Evolutionary conservation across 2,329 filamentous ascomycete genomes (phyloP).

Genomic region (Fusarium keratoplasticum): DNA sequence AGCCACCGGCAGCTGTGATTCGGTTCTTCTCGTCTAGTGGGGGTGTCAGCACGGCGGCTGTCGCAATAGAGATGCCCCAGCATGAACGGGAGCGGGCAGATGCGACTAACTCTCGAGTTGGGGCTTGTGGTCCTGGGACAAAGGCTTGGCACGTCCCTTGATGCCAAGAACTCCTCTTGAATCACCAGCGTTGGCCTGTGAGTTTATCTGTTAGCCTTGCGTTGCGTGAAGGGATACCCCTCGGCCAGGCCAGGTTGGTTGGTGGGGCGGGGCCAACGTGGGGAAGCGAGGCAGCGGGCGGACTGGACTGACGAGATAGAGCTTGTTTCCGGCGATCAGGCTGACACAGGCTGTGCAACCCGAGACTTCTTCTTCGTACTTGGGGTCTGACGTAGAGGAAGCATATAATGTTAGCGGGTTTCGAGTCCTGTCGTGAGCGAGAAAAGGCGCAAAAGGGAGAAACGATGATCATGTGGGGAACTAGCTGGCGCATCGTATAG

Average conservation of each 20-base stretch:
- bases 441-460: background rate
- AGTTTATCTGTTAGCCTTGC: slow-evolving; percentile 29
- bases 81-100: slow-evolving; percentile 6
- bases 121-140: slow-evolving; percentile 99
- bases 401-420: slow-evolving; percentile 22
- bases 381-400: slow-evolving; percentile 75
- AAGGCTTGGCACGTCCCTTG: slow-evolving; percentile 95
- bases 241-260: slow-evolving; percentile 20
- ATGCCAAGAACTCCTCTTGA: slow-evolving; percentile 95
- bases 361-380: slow-evolving; percentile 97
- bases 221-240: slow-evolving; percentile 18
- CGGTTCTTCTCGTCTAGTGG: slow-evolving; percentile 88
- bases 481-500: slow-evolving; percentile 57
- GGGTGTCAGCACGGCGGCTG: slow-evolving; percentile 30
- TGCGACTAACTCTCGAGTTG: slow-evolving; percentile 88
- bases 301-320: slow-evolving; percentile 83
- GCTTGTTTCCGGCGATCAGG: slow-evolving; percentile 89
- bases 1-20: slow-evolving; percentile 94
- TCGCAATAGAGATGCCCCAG: slow-evolving; percentile 20
- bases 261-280: slow-evolving; percentile 26
- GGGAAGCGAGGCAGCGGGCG: slow-evolving; percentile 22
- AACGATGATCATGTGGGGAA: slow-evolving; percentile 16
- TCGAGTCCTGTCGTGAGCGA: background rate
- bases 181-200: slow-evolving; percentile 94
- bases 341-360: slow-evolving; percentile 96